Percentiles rank a stretch among this genome's conserved stretches.
phyloP scores from a whole-genome alignment of 768 basidiomycete species.

The Favolaschia claudopus region DNA sequence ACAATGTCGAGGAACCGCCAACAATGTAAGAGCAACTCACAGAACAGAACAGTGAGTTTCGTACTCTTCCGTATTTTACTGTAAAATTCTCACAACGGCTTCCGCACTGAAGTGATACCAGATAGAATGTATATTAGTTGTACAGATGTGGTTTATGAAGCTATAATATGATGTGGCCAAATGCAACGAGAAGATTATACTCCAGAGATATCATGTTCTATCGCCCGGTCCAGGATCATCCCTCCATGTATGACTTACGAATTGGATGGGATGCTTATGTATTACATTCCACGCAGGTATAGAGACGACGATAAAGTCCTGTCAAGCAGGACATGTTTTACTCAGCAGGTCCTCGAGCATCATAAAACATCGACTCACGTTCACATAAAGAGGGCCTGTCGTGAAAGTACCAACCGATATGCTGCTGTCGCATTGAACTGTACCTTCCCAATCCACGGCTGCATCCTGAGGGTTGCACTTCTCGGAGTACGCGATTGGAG shows the following conservation, averaged over 20 bases:
- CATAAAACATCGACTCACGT: background rate
- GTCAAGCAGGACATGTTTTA: background rate
- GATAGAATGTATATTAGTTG: slow-evolving; percentile 1
- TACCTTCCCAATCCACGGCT: slow-evolving; percentile 13
- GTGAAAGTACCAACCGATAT: slow-evolving; percentile 7
- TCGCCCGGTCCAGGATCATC: slow-evolving; percentile 9
- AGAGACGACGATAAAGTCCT: slow-evolving; percentile 21
- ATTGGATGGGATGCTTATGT: slow-evolving; percentile 6
- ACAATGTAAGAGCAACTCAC: no score
- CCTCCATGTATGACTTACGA: slow-evolving; percentile 17
- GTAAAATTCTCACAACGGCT: background rate
- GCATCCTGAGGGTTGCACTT: background rate
- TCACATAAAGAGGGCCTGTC: background rate
- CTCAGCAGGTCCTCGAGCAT: background rate
- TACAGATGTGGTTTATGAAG: background rate
- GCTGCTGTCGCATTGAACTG: background rate
- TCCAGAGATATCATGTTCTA: background rate
- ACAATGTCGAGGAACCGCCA: slow-evolving; percentile 27
- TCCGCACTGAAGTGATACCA: background rate
- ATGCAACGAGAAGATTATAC: background rate
- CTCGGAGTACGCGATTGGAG: slow-evolving; percentile 4
- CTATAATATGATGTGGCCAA: no score
- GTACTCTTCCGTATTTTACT: background rate
- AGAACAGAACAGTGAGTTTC: background rate
- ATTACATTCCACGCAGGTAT: slow-evolving; percentile 14